phyloP scores from a whole-genome alignment of 2,329 filamentous ascomycete genomes.

The Conoideocrella luteorostrata region DNA sequence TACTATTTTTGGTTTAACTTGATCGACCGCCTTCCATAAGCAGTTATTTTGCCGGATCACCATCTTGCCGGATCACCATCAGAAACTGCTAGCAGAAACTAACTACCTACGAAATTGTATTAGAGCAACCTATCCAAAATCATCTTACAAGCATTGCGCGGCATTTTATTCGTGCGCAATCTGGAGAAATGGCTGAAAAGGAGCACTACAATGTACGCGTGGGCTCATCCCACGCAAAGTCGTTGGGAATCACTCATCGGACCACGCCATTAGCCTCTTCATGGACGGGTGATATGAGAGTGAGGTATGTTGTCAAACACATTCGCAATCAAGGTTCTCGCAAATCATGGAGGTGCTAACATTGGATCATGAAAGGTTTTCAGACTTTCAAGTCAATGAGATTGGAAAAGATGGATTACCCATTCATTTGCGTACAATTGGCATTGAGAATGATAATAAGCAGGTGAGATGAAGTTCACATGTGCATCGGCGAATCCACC shows the following conservation, averaged over 20 bases:
- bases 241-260: slow-evolving; percentile 34
- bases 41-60: neutral
- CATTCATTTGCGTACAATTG: slow-evolving; percentile 57
- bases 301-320: slow-evolving; percentile 21
- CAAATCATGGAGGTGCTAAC: too few relatives aligned
- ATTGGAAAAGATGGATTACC: slow-evolving; percentile 71
- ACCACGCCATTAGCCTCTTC: slow-evolving; percentile 29
- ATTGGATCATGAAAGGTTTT: too few relatives aligned
- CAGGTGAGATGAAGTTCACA: slow-evolving; percentile 12
- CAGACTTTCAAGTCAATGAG: slow-evolving; percentile 90
- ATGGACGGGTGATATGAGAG: slow-evolving; percentile 35
- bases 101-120: neutral
- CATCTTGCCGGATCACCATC: too few relatives aligned
- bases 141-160: neutral
- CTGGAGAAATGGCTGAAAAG: slow-evolving; percentile 24
- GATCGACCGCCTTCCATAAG: neutral
- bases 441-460: slow-evolving; percentile 15
- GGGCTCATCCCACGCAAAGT: slow-evolving; percentile 25
- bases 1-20: too few relatives aligned
- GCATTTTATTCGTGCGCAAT: neutral
- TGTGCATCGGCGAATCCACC: too few relatives aligned
- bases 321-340: neutral
- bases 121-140: neutral
- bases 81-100: slow-evolving; percentile 3
- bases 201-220: slow-evolving; percentile 23